Base-by-base conservation (phyloP, 306 rosid species). In the Phaseolus lunatus region DNA sequence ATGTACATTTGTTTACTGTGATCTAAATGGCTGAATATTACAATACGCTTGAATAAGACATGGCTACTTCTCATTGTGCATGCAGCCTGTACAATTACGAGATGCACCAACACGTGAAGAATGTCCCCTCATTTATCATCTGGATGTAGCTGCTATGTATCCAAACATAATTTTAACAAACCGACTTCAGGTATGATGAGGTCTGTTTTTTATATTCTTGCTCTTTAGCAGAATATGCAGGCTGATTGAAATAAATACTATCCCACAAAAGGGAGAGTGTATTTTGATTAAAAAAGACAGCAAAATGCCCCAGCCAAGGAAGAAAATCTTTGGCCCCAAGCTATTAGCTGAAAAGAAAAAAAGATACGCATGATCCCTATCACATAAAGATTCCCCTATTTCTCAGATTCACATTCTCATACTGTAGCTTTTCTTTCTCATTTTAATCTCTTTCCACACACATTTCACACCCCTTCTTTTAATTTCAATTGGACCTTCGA, bases 61-160 rank as follows among this genome's bases (percentile, higher is more conserved):
- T n/a, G n/a, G n/a, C n/a, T n/a, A n/a, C n/a, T n/a, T n/a, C n/a
- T 12, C 70, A 77, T 73, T 24, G 35, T 58, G 43, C 78, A 24
- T 81, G 84, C 85, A 95, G 98, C 98, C 92, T 78, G 76, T 70
- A 70, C 79, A 86, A 15, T 86, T 95, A 86, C 91, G 91, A 77
- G 96, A 90, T 69, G 84, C 67, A 12, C 97, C 97, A 72, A 78
- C 86, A 82, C 92, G 93, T 37, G 97, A 90, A 72, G 98, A 95
- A 70, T 87, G 96, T 79, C 98, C 98, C 71, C 96, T 95, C 50
- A 95, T 95, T 82, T 95, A 95, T 87, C 98, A 95, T 85, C 85
- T 95, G 78, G 98, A 95, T 84, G 98, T 95, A 57, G 98, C 98
- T 77, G 98, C 98, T 62, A 95, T 95, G 97, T 95, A 95, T 86